Evolutionary conservation across 2,329 filamentous ascomycete species (phyloP).

Genomic region (Boeremia exigua): DNA sequence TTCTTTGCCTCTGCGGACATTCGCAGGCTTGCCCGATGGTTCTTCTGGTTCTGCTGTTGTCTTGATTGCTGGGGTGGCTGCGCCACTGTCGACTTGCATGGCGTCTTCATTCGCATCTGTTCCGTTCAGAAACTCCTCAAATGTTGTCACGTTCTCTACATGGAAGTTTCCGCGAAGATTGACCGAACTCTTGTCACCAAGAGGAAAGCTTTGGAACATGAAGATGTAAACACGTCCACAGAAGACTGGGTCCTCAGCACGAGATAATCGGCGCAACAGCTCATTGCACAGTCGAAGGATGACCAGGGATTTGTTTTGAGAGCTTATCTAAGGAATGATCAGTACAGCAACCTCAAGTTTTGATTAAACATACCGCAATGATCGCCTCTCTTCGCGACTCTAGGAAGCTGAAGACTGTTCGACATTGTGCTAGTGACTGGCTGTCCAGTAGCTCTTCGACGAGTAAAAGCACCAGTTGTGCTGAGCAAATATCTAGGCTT

Average conservation of each 20-base stretch:
- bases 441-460: slow-evolving; percentile 95
- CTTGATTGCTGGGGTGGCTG: slow-evolving; percentile 30
- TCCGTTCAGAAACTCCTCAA: slow-evolving; percentile 63
- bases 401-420: slow-evolving; percentile 90
- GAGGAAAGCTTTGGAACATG: slow-evolving; percentile 94
- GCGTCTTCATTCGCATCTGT: slow-evolving; percentile 53
- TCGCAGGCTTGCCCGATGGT: slow-evolving; percentile 47
- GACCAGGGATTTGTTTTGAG: slow-evolving; percentile 76
- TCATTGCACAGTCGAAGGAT: slow-evolving; percentile 97
- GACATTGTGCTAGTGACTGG: slow-evolving; percentile 90
- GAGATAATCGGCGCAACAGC: slow-evolving; percentile 87
- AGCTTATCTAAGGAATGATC: slow-evolving; percentile 38
- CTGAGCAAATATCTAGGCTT: slow-evolving; percentile 65
- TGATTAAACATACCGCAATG: slow-evolving; percentile 66
- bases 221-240: slow-evolving; percentile 98
- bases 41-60: slow-evolving; percentile 16
- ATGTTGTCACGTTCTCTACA: slow-evolving; percentile 89
- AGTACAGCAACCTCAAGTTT: slow-evolving; percentile 24
- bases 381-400: slow-evolving; percentile 91
- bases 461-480: slow-evolving; percentile 84
- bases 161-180: slow-evolving; percentile 97
- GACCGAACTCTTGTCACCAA: slow-evolving; percentile 96
- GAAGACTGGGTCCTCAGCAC: slow-evolving; percentile 95
- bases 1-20: slow-evolving; percentile 48
- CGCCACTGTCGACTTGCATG: slow-evolving; percentile 71